Base-by-base conservation (phyloP, 495 filamentous ascomycete species). In the Penicillium simplicissimum region DNA sequence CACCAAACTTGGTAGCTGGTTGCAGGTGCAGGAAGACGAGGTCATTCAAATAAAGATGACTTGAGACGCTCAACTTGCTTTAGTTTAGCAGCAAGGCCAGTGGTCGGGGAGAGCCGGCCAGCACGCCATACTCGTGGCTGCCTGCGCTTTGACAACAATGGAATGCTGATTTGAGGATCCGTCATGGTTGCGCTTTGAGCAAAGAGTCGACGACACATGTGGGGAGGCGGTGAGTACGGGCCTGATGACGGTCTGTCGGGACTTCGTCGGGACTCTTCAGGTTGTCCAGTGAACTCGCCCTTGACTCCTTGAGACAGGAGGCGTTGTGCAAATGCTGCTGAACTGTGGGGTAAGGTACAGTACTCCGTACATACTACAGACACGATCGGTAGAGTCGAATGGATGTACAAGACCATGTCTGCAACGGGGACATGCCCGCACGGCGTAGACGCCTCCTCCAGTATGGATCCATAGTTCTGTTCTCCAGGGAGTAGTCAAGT, bases 1-100 rank as follows among this genome's bases (percentile, higher is more conserved):
- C 56, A 56, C 67, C 62, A 37, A 57, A 63, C 17, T 45, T 35
- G 51, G 54, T 33, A 40, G 34, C 58, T 54, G 52, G 43, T 62
- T n/a, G n/a, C n/a, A n/a, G n/a, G n/a, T n/a, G 59, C 65, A 70
- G 58, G 61, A 21, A 28, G 45, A 11, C 17, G 40, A 43, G 13
- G 40, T 48, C 45, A 48, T 15, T 15, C 45, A 14, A 23, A n/a
- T 13, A 28, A 14, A 6, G n/a, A 9, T 25, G 21, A 25, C n/a
- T 10, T 21, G 21, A 25, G 40, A 42, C 28, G 43, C 43, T 23
- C 9, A 47, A 47, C 9, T 10, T 25, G 9, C 23, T 19, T 21
- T 4, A 21, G n/a, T 13, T 23, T 8, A 23, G 45, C 4, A 49
- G 45, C 45, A 31, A 31, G 25, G 23, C 45, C 23, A 23, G 28